Evolutionary conservation across 2,329 filamentous ascomycete genomes (phyloP).

Genomic region (Dothidotthia symphoricarpi): DNA sequence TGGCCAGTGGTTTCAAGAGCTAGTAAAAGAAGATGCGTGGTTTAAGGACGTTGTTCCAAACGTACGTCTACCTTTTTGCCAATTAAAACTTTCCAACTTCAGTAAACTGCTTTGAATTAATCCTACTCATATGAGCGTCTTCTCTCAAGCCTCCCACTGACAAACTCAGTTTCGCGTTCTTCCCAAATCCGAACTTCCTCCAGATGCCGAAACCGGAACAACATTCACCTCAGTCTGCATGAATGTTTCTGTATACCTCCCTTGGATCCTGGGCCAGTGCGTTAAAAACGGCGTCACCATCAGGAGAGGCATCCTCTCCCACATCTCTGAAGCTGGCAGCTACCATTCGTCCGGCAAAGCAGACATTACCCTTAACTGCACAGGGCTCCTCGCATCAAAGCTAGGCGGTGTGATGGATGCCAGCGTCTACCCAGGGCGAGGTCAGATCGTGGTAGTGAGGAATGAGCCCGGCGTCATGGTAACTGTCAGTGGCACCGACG

Average conservation of each 20-base stretch:
- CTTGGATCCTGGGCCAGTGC: conserved; percentile 81
- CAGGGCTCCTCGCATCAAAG: conserved; percentile 70
- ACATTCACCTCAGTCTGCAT: conserved; percentile 85
- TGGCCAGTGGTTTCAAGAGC: conserved; percentile 63
- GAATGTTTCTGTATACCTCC: conserved; percentile 83
- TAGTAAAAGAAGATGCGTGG: conserved; percentile 70
- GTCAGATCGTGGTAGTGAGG: conserved; percentile 79
- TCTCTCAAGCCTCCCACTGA: not conserved
- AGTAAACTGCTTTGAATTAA: not conserved
- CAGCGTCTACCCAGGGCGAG: conserved; percentile 71
- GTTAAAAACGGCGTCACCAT: conserved; percentile 66
- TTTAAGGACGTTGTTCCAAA: conserved; percentile 70
- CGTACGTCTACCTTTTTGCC: conserved; percentile 41
- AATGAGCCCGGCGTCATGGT: conserved; percentile 74
- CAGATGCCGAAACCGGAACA: conserved; percentile 68
- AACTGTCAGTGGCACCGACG: conserved; percentile 68
- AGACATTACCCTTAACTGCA: conserved; percentile 78
- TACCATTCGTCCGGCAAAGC: conserved; percentile 60
- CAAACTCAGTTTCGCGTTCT: conserved; percentile 59
- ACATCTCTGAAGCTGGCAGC: conserved; percentile 68
- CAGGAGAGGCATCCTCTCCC: conserved; percentile 49
- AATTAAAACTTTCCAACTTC: too few species aligned
- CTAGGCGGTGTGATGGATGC: conserved; percentile 80
- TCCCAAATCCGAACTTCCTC: conserved; percentile 54
- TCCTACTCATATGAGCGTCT: too few species aligned